phyloP scores from a whole-genome alignment of 805 yeast species.

The Candida piceae region DNA sequence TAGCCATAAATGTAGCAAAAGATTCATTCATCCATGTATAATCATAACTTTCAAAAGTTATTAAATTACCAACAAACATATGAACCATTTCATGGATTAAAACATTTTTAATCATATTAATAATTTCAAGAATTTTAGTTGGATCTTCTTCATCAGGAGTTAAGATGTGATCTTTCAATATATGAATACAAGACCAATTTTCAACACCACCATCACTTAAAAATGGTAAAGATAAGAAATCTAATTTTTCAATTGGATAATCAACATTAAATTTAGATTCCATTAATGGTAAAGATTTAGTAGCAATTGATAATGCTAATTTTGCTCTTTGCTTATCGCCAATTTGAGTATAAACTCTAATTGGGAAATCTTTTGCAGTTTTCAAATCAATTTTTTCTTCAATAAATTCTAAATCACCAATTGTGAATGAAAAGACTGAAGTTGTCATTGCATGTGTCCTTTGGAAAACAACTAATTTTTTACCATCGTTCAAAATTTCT shows the following conservation, averaged over 20 bases:
- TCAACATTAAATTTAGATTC: slow-evolving; percentile 37
- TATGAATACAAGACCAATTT: slow-evolving; percentile 65
- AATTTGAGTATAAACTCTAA: slow-evolving; percentile 50
- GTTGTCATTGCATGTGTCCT: slow-evolving; percentile 56
- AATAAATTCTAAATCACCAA: slow-evolving; percentile 61
- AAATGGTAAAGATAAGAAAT: slow-evolving; percentile 64
- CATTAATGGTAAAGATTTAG: slow-evolving; percentile 43
- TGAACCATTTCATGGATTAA: slow-evolving; percentile 71
- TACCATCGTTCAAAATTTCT: slow-evolving; percentile 10
- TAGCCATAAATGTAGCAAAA: slow-evolving; percentile 70
- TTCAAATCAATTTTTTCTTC: slow-evolving; percentile 31
- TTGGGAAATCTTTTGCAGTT: slow-evolving; percentile 32
- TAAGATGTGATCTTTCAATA: slow-evolving; percentile 47
- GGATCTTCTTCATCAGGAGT: slow-evolving; percentile 29
- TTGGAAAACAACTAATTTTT: slow-evolving; percentile 39
- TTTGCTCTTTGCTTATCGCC: slow-evolving; percentile 45
- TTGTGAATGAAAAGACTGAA: slow-evolving; percentile 60
- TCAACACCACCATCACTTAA: slow-evolving; percentile 78
- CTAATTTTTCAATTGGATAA: slow-evolving; percentile 62
- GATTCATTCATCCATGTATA: slow-evolving; percentile 73
- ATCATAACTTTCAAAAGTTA: slow-evolving; percentile 64
- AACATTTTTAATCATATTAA: slow-evolving; percentile 42
- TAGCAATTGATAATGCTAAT: slow-evolving; percentile 46
- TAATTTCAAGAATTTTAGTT: slow-evolving; percentile 12
- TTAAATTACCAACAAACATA: slow-evolving; percentile 73